Evolutionary conservation across 495 filamentous ascomycete species (phyloP).

Genomic region (Lophiotrema nucula): DNA sequence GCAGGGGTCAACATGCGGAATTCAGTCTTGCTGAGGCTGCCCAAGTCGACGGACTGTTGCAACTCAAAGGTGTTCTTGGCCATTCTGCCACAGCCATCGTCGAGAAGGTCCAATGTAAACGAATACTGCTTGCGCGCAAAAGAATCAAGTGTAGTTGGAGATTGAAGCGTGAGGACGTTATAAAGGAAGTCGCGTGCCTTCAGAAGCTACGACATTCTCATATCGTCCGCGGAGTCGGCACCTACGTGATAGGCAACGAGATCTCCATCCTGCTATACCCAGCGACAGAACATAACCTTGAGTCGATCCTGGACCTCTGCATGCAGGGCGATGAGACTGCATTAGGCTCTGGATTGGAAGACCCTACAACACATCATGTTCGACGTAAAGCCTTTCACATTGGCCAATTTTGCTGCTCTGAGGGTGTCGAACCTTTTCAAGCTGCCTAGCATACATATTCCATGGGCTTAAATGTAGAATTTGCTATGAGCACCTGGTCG

Average conservation of each 20-base stretch:
- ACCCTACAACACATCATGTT: too few species aligned
- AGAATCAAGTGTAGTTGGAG: constrained; percentile 14
- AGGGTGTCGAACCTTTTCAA: too few species aligned
- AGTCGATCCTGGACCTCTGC: too few species aligned
- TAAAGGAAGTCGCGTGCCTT: constrained; percentile 26
- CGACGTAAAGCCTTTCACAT: too few species aligned
- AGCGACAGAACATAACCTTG: constrained; percentile 23
- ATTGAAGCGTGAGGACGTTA: constrained; percentile 11
- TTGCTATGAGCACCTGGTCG: too few species aligned
- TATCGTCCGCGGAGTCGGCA: constrained; percentile 27
- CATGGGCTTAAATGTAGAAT: too few species aligned
- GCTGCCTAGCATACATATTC: too few species aligned
- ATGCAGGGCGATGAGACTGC: too few species aligned
- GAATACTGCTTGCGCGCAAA: constrained; percentile 29
- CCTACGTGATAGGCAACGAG: constrained; percentile 12
- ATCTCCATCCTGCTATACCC: constrained; percentile 32
- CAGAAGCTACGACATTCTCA: constrained; percentile 21
- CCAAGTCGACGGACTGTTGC: neutral
- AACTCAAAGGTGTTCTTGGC: too few species aligned
- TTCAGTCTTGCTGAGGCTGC: constrained; percentile 1
- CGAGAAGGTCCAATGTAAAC: constrained; percentile 25
- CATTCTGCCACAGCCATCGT: constrained; percentile 11
- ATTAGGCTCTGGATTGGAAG: too few species aligned
- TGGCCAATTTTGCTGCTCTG: too few species aligned
- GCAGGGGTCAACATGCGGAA: constrained; percentile 20